Percentiles rank a stretch among this genome's conserved stretches.
These are phyloP conservation scores for Arthrobotrys sphaeroides DNA, from an alignment of 2,329 filamentous ascomycete species.

Conservation along the genomic window DNA sequence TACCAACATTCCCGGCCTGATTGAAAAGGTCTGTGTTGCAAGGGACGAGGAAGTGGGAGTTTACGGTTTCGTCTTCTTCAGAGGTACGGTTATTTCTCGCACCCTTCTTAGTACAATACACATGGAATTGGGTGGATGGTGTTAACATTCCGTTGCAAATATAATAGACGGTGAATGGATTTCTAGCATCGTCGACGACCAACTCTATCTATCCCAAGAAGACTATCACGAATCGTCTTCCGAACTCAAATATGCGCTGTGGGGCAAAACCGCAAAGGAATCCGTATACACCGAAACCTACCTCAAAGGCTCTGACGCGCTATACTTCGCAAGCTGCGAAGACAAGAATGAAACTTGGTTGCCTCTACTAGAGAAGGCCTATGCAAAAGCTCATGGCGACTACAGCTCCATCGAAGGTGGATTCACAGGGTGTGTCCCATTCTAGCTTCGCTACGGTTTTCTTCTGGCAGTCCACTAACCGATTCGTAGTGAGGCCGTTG, in stretches of 20 bases:
- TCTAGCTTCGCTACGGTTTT: background rate
- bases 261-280: conserved; percentile 71
- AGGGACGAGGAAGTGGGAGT: conserved; percentile 78
- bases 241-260: conserved; percentile 30
- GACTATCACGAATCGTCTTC: conserved; percentile 70
- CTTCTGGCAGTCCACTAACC: background rate
- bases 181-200: conserved; percentile 89
- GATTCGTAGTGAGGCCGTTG: conserved; percentile 65
- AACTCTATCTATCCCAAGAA: conserved; percentile 82
- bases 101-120: too few species aligned
- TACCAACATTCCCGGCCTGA: conserved; percentile 75
- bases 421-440: conserved; percentile 68
- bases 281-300: conserved; percentile 75
- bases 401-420: conserved; percentile 79
- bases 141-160: too few species aligned
- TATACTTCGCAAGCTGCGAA: conserved; percentile 80
- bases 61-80: conserved; percentile 85
- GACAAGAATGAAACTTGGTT: conserved; percentile 85
- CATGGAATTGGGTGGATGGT: background rate
- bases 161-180: conserved; percentile 88
- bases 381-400: conserved; percentile 84
- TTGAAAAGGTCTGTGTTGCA: conserved; percentile 77
- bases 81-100: conserved; percentile 64
- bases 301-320: conserved; percentile 77
- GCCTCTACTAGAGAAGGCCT: conserved; percentile 81